Evolutionary conservation across 1,284 basidiomycete genomes (phyloP), one percentile per base, ranked within the genome.

Genomic region (Papiliotrema flavescens): DNA sequence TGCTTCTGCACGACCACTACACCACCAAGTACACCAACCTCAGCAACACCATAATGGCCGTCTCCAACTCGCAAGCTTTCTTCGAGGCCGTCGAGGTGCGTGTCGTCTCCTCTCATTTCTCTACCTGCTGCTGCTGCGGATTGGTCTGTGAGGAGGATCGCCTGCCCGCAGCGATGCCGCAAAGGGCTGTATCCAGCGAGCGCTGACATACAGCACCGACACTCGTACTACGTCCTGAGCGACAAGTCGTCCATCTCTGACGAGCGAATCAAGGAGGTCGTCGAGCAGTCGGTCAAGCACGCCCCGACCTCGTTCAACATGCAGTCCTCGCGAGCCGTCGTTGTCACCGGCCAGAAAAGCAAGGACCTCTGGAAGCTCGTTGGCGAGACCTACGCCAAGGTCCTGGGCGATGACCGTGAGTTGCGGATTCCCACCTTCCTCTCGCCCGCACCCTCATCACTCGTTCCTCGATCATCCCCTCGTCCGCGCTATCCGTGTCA

Each of bases 261-360:
- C 53, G 67, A 66, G 6, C 63, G 75, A 54, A 62, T 81, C 53
- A 59, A 72, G 28, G 67, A 69, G 43, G 59, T 80, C 44, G 74
- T 81, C 56, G 63, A 78, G 60, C 60, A 71, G 42, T 69, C 70
- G 46, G 68, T 81, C 59, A 77, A 77, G 64, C 69, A 78, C 63
- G 67, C 76, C 6, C 79, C 79, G 15, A 71, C 66, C 43, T 65
- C 67, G 34, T 76, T 70, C 75, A 80, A 81, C 74, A 76, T 75
- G 36, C 79, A 80, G 62, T 74, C 76, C 14, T 70, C 74, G 3
- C 72, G 79, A 15, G 76, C 76, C 0, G 70, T 81, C 34, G 59
- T 80, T 26, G 66, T 80, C n/a, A 69, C 77, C 32, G 78, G 76
- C 23, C 64, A 70, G 2, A 71, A 76, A 47, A 73, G 79, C 69